Conservation (phyloP, 306 rosid genomes). For the Prunus dulcis region DNA sequence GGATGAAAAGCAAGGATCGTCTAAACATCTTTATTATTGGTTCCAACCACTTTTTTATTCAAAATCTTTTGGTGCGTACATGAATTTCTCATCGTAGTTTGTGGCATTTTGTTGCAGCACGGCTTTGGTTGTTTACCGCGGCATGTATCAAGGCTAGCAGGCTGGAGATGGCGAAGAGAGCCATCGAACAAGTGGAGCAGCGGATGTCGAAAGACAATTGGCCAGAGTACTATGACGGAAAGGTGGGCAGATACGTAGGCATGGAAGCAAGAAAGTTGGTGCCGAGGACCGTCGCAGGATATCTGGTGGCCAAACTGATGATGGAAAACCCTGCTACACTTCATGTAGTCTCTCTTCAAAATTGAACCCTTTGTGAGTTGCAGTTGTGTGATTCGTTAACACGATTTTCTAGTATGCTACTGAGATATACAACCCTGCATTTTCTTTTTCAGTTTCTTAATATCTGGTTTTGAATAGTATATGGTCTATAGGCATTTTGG, state of each 20-base stretch:
- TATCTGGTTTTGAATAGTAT: no score
- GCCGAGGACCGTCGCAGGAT: conserved; percentile 25
- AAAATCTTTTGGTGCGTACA: background rate
- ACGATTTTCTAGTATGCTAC: no score
- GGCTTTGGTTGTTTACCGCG: conserved; percentile 25
- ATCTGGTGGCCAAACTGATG: conserved; percentile 26
- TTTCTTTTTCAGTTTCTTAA: no score
- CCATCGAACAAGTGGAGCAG: conserved; percentile 22
- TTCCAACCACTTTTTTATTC: background rate
- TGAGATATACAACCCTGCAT: no score
- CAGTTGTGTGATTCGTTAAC: background rate
- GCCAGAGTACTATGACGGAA: conserved; percentile 31
- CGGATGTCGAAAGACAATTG: conserved; percentile 26
- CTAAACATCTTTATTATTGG: no score
- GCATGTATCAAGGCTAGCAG: conserved; percentile 23
- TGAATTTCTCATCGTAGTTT: no score
- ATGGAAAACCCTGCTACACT: conserved; percentile 12
- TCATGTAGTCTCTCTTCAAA: conserved; percentile 10
- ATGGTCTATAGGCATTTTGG: no score
- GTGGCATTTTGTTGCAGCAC: conserved; percentile 12
- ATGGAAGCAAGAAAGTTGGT: conserved; percentile 20
- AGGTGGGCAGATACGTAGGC: conserved; percentile 14
- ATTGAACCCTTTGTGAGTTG: background rate
- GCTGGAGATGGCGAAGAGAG: conserved; percentile 16
- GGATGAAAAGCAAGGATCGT: no score